Evolutionary conservation across 345 rosid species (phyloP).

Genomic region (Raphanus sativus): DNA sequence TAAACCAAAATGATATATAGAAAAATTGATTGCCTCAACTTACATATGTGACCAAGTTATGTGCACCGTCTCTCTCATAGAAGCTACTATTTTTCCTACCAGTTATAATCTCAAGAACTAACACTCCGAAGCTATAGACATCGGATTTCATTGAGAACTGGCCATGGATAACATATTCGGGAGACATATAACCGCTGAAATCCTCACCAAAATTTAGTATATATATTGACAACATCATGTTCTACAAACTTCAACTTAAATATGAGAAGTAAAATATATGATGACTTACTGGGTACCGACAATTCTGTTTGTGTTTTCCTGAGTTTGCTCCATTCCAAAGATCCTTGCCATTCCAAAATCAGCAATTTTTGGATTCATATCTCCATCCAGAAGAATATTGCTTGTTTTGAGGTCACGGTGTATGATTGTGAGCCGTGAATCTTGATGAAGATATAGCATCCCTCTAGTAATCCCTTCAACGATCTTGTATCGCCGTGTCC

Average conservation of each 20-base stretch:
- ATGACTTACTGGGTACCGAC: conserved; percentile 61
- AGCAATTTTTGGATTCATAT: conserved; percentile 61
- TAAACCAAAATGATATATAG: neutral
- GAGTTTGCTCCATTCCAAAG: conserved; percentile 38
- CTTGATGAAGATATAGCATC: conserved; percentile 43
- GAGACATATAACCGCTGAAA: conserved; percentile 48
- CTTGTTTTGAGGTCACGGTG: conserved; percentile 68
- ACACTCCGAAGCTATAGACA: conserved; percentile 43
- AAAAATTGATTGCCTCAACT: neutral
- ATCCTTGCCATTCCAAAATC: conserved; percentile 71
- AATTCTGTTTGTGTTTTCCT: conserved; percentile 44
- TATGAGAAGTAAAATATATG: neutral
- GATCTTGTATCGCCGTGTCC: conserved; percentile 50
- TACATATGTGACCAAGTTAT: conserved; percentile 36
- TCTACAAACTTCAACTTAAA: neutral
- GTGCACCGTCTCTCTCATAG: neutral
- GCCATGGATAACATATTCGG: conserved; percentile 43
- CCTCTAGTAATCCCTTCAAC: conserved; percentile 54
- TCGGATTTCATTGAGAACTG: conserved; percentile 43
- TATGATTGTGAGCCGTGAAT: conserved; percentile 53
- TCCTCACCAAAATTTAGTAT: neutral
- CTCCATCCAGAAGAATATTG: conserved; percentile 53
- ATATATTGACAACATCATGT: neutral
- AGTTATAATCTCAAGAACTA: conserved; percentile 39
- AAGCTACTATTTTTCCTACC: conserved; percentile 36